Base-by-base conservation (phyloP, 306 rosid species). In the Vachellia collinsii region DNA sequence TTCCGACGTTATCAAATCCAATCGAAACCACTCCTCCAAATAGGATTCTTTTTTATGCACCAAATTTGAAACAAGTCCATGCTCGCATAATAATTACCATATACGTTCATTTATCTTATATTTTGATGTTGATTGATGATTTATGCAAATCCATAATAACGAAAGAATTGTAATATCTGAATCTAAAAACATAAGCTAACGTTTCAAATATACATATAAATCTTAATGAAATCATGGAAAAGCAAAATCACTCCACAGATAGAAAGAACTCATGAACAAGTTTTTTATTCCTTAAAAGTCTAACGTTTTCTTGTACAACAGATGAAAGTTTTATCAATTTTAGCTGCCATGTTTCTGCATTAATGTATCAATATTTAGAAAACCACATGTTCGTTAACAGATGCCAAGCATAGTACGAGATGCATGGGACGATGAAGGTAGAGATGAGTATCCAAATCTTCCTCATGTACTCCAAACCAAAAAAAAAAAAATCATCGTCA, bases 401-500 rank as follows among this genome's bases (percentile, higher is more conserved):
- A 11, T n/a, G 62, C n/a, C 62, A 54, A 8, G 29, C 61, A 6
- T 53, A 22, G 20, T 16, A 50, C 34, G 6, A 53, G 59, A 53
- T 5, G 59, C 23, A 9, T 53, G 22, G 20, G 22, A 51, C 5
- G 59, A n/a, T n/a, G n/a, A 17, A 19, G 8, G 19, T 51, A n/a
- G 62, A 3, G 25, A n/a, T 2, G 1, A n/a, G 62, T 11, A 54
- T 54, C 25, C 62, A n/a, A 54, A 54, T 54, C 25, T 54, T 54
- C 62, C 62, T 3, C 23, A 53, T 53, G 59, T 1, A 19, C 23
- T 79, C 75, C 63, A 67, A 38, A 53, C 1, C 1, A 17, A 19
- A 53, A 53, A 7, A 10, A 58, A 58, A 19, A 83, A 25, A 65
- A 14, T 2, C 82, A 78, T 82, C 80, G 72, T 69, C 84, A 58